Conservation (phyloP, 805 yeast species). For the Starmerella etchellsii region DNA sequence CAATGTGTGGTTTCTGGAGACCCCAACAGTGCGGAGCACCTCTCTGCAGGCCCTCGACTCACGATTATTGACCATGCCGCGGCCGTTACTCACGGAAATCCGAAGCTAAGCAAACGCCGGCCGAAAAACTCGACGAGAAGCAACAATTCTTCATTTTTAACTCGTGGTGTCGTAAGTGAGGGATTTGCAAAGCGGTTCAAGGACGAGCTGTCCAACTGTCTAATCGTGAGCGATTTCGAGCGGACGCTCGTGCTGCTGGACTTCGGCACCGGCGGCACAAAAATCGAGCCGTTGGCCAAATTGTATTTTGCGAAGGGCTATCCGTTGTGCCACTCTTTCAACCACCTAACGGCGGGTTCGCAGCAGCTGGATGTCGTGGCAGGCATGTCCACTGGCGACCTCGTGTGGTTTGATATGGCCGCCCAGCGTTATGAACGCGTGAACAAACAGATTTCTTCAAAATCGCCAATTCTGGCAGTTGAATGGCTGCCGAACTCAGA, state of each 20-base stretch:
- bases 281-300: constrained; percentile 28
- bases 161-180: constrained; percentile 29
- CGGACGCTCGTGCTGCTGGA: constrained; percentile 21
- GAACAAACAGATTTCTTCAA: constrained; percentile 38
- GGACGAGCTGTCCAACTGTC: constrained; percentile 27
- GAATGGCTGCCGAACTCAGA: constrained; percentile 37
- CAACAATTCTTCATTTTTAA: constrained; percentile 30
- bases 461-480: constrained; percentile 34
- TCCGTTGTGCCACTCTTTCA: constrained; percentile 29
- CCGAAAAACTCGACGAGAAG: constrained; percentile 29
- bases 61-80: constrained; percentile 4
- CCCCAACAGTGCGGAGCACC: constrained; percentile 20
- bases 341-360: constrained; percentile 23
- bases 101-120: constrained; percentile 13
- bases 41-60: constrained; percentile 14
- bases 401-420: constrained; percentile 46
- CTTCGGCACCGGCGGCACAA: constrained; percentile 13
- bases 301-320: constrained; percentile 30
- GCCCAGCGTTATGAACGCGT: constrained; percentile 38
- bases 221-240: constrained; percentile 21
- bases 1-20: constrained; percentile 30
- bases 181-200: constrained; percentile 24
- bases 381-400: constrained; percentile 58
- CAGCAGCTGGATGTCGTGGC: constrained; percentile 38
- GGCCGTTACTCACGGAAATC: not conserved